Evolutionary conservation across 257 asterid genomes (phyloP).

Genomic region (Salvia miltiorrhiza): DNA sequence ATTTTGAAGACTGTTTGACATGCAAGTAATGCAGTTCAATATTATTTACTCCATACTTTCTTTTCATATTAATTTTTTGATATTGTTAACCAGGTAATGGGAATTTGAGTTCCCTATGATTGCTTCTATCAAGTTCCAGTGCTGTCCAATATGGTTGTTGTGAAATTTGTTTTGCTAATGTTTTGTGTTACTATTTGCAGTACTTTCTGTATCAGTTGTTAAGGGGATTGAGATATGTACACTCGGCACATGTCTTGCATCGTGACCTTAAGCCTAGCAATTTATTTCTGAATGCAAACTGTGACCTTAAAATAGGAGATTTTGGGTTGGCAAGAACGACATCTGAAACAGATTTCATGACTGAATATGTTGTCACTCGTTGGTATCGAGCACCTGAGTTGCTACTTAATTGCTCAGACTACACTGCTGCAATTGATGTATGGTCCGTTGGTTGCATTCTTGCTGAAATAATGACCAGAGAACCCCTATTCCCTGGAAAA

Average conservation of each 20-base stretch:
- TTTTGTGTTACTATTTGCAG: slow-evolving; percentile 41
- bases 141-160: not conserved
- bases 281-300: slow-evolving; percentile 70
- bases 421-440: slow-evolving; percentile 82
- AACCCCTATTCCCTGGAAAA: slow-evolving; percentile 81
- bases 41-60: not conserved
- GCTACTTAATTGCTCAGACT: slow-evolving; percentile 83
- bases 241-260: slow-evolving; percentile 84
- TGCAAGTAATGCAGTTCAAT: not conserved
- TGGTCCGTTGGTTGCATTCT: slow-evolving; percentile 92
- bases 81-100: not conserved
- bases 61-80: not conserved
- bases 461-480: slow-evolving; percentile 75
- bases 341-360: slow-evolving; percentile 89
- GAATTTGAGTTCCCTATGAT: not conserved
- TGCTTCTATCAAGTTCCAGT: not conserved
- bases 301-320: slow-evolving; percentile 82
- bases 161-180: slow-evolving; percentile 7
- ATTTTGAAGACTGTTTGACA: not conserved
- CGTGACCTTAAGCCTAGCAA: slow-evolving; percentile 92
- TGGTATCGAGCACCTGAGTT: slow-evolving; percentile 94
- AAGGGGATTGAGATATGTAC: slow-evolving; percentile 80
- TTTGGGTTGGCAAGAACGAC: slow-evolving; percentile 90
- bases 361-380: slow-evolving; percentile 89
- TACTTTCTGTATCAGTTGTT: slow-evolving; percentile 78